Evolutionary conservation across 352 stramenopile genomes (phyloP).

Genomic region (Globisporangium paddicum): DNA sequence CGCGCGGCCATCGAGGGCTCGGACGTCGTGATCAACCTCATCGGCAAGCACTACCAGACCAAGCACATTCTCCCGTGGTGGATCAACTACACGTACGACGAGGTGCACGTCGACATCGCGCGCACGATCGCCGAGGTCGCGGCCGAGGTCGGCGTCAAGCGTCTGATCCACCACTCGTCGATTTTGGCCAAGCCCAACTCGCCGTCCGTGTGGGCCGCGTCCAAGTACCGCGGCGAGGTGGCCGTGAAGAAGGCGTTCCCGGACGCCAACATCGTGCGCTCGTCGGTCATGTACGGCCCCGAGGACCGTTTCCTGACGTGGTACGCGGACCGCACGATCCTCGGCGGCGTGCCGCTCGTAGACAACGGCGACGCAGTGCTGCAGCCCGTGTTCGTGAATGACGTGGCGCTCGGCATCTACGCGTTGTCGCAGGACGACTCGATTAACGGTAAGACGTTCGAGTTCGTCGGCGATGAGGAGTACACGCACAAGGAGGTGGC

Average conservation of each 20-base stretch:
- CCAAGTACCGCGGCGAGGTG: constrained; percentile 84
- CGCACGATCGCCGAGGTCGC: constrained; percentile 78
- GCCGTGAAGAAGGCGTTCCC: constrained; percentile 92
- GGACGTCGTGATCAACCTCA: constrained; percentile 96
- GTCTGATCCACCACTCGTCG: constrained; percentile 81
- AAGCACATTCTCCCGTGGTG: constrained; percentile 91
- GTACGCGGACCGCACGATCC: constrained; percentile 70
- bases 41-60: constrained; percentile 98
- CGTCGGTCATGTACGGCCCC: constrained; percentile 92
- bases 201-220: constrained; percentile 74
- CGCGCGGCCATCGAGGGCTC: constrained; percentile 87
- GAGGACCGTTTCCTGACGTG: constrained; percentile 96
- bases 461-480: constrained; percentile 95
- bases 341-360: constrained; percentile 87
- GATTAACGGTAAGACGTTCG: constrained; percentile 92
- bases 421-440: constrained; percentile 68
- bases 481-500: constrained; percentile 97
- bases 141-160: constrained; percentile 69
- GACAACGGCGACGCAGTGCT: constrained; percentile 91
- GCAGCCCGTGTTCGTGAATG: constrained; percentile 90
- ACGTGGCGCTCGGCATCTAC: constrained; percentile 80
- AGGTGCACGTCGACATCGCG: constrained; percentile 94
- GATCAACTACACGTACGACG: constrained; percentile 95
- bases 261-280: constrained; percentile 94
- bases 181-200: constrained; percentile 81